Evolutionary conservation across 495 filamentous ascomycete species (phyloP), one percentile per base, ranked within the genome.

Genomic region (Ascobolus immersus): DNA sequence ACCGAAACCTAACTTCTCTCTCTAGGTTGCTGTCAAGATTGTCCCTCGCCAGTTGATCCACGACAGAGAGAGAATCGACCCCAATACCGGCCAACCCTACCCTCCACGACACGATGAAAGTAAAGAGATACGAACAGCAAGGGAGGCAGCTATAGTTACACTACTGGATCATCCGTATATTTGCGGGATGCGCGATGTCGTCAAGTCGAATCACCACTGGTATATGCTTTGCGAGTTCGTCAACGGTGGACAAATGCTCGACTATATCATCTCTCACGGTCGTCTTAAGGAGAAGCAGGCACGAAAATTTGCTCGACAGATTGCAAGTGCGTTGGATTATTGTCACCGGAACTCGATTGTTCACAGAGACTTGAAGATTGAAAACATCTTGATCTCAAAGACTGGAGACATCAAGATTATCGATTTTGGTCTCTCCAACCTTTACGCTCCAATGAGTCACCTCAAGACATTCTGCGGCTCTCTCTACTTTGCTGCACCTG

Each of bases 151-250:
- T 40, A 94, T 99, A 43, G 86, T 94, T 39, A 90, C 77, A 17
- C 71, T 99, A 15, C 66, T 92, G 27, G 73, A 81, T 49, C 86
- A 94, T 43, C 89, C 86, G 4, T 91, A 93, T 50, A 90, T 96
- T 38, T 99, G 86, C 52, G 84, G 73, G 5, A 81, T 99, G 68
- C 67, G 81, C 38, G 86, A 99, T 55, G 79, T 92, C 10, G 69
- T 93, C 33, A 75, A 81, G 15, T 94, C 86, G 12, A 77, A 80
- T 46, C 86, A 91, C 53, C 86, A 99, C 52, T 99, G 86, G 86
- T 99, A 99, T 52, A 99, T 99, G 86, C 69, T 99, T 15, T 99
- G 94, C 49, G 86, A 99, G 57, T 92, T 91, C 51, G 89, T 99
- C 54, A 93, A 99, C 50, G 86, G 86, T 31, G 89, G 86, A 10